A percentile compares a stretch with the other conserved stretches of the same genome.
Conservation (phyloP, 768 basidiomycete species). For the Boletus sensibilis region DNA sequence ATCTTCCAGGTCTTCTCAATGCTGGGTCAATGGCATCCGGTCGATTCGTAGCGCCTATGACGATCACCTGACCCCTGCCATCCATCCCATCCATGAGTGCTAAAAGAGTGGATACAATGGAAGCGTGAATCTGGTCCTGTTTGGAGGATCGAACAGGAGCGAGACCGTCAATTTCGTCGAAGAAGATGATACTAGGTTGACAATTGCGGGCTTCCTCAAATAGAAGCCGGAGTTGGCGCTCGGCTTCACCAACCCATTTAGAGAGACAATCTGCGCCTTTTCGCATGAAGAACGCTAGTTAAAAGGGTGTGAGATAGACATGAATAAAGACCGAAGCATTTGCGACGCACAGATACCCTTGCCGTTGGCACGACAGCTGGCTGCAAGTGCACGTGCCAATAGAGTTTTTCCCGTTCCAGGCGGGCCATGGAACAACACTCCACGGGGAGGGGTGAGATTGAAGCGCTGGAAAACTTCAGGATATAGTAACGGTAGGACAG, state of each 20-base stretch:
- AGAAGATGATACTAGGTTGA: constrained; percentile 98
- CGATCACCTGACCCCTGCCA: constrained; percentile 92
- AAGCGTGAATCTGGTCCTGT: constrained; percentile 98
- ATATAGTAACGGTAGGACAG: constrained; percentile 89
- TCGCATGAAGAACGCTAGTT: constrained; percentile 96
- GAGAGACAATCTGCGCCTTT: constrained; percentile 98
- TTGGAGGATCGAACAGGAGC: constrained; percentile 98
- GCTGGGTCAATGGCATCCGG: constrained; percentile 99
- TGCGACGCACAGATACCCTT: constrained; percentile 78
- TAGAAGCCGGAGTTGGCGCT: constrained; percentile 88
- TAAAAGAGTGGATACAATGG: constrained; percentile 91
- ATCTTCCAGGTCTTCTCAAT: constrained; percentile 87
- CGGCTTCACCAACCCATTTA: constrained; percentile 99
- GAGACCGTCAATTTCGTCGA: constrained; percentile 98
- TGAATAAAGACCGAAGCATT: not conserved
- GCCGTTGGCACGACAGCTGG: constrained; percentile 84
- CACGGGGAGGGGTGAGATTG: constrained; percentile 90
- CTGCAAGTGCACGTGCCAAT: constrained; percentile 89
- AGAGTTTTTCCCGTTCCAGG: constrained; percentile 99
- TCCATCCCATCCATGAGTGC: constrained; percentile 99
- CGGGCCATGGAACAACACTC: constrained; percentile 96
- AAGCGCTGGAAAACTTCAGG: constrained; percentile 96
- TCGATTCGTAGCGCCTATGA: constrained; percentile 96
- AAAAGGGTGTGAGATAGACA: not conserved
- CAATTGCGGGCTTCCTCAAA: constrained; percentile 94